These are phyloP conservation scores for Ascomycota sp. DNA, from an alignment of 2,329 filamentous ascomycete genomes.

Conservation along the genomic window DNA sequence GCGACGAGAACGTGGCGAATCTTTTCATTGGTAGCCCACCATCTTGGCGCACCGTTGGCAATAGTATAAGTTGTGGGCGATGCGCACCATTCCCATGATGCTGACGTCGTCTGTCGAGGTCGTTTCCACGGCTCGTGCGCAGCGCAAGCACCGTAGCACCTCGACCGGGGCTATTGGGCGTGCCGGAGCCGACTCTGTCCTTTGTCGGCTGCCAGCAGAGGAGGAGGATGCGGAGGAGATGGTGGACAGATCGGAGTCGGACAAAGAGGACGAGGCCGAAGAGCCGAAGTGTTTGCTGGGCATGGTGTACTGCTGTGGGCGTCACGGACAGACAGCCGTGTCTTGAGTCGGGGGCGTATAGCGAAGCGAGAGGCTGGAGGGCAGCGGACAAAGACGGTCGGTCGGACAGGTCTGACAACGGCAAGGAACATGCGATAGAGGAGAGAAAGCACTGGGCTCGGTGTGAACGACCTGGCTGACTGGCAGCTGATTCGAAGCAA, in stretches of 20 bases:
- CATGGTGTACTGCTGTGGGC: too few relatives aligned
- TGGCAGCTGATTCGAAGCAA: too few relatives aligned
- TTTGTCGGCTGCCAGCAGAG: too few relatives aligned
- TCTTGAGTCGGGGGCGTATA: too few relatives aligned
- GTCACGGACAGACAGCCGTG: too few relatives aligned
- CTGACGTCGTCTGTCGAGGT: slow-evolving; percentile 38
- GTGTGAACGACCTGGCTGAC: too few relatives aligned
- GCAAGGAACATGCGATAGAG: too few relatives aligned
- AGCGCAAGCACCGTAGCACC: slow-evolving; percentile 42
- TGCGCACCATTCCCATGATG: slow-evolving; percentile 41
- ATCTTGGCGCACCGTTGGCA: slow-evolving; percentile 42
- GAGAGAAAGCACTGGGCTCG: too few relatives aligned
- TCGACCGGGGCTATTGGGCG: slow-evolving; percentile 31
- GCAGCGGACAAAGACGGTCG: too few relatives aligned
- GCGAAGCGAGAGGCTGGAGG: too few relatives aligned
- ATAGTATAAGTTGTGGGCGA: slow-evolving; percentile 46
- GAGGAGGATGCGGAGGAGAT: slow-evolving; percentile 15
- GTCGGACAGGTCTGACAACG: too few relatives aligned
- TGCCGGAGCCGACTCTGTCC: slow-evolving; percentile 12
- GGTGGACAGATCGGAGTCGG: slow-evolving; percentile 20
- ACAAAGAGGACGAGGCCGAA: slow-evolving; percentile 11
- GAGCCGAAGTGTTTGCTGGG: slow-evolving; percentile 5
- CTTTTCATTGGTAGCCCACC: slow-evolving; percentile 44
- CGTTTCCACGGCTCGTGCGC: slow-evolving; percentile 36
- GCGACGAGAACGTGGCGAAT: too few relatives aligned